Conservation (phyloP, 768 basidiomycete species). For the Russula sp. region DNA sequence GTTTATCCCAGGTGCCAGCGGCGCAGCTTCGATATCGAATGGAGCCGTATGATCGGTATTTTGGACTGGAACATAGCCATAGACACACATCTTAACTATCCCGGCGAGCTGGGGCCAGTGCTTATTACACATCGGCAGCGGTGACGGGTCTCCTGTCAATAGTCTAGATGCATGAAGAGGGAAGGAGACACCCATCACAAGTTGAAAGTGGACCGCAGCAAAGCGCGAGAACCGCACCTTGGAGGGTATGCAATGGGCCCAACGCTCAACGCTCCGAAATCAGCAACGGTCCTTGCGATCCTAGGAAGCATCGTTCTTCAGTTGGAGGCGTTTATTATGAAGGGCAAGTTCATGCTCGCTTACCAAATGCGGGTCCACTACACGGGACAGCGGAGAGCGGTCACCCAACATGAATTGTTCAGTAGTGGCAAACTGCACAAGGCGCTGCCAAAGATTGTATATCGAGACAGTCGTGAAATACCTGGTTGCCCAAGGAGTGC, state of each 20-base stretch:
- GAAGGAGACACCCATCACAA: neutral
- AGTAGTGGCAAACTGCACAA: neutral
- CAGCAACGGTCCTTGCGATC: neutral
- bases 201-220: neutral
- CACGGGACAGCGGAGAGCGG: slow-evolving; percentile 1
- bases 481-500: neutral
- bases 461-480: neutral
- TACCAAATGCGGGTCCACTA: neutral
- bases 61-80: neutral
- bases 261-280: neutral
- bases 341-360: neutral
- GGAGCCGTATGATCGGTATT: slow-evolving; percentile 7
- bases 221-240: slow-evolving; percentile 1
- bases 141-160: neutral
- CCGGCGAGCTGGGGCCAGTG: neutral
- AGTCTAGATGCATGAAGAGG: neutral
- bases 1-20: neutral
- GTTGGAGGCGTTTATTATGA: neutral
- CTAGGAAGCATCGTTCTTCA: neutral
- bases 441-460: neutral
- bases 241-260: neutral
- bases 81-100: neutral
- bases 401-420: neutral
- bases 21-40: neutral
- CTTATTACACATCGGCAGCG: neutral